Evolutionary conservation across 371 early-diverging fungal species (phyloP).

Genomic region (Synchytrium microbalum): DNA sequence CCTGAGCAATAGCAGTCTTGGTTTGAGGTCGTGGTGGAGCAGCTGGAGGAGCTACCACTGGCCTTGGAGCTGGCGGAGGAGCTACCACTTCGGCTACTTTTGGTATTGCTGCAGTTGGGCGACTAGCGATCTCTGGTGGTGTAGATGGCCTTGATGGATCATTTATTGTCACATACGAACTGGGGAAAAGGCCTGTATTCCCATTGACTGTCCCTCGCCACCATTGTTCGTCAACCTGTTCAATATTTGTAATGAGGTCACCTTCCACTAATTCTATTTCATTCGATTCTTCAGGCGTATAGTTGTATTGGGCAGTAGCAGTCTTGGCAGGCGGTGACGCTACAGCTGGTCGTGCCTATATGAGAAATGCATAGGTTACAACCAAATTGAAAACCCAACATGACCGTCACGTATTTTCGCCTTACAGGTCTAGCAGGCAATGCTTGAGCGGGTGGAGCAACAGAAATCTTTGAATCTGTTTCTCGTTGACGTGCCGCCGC

Average conservation of each 20-base stretch:
- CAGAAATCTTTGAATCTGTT: too few relatives aligned
- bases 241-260: conserved; percentile 61
- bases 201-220: conserved; percentile 81
- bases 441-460: not conserved
- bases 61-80: not conserved
- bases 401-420: conserved; percentile 52
- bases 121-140: not conserved
- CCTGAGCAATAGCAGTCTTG: not conserved
- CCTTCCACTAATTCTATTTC: conserved; percentile 81
- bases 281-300: conserved; percentile 55
- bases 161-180: conserved; percentile 33
- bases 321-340: conserved; percentile 9
- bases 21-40: not conserved
- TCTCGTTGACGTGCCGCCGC: conserved; percentile 10
- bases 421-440: not conserved
- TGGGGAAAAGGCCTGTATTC: conserved; percentile 78
- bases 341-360: not conserved
- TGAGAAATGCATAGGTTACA: too few relatives aligned
- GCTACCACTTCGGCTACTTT: not conserved
- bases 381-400: not conserved
- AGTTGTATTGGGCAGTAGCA: conserved; percentile 15
- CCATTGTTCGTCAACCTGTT: conserved; percentile 79
- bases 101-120: not conserved
- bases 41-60: not conserved
- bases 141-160: not conserved